Base-by-base conservation (phyloP, 1,139 yeast genomes). In the Wickerhamomyces sp. region DNA sequence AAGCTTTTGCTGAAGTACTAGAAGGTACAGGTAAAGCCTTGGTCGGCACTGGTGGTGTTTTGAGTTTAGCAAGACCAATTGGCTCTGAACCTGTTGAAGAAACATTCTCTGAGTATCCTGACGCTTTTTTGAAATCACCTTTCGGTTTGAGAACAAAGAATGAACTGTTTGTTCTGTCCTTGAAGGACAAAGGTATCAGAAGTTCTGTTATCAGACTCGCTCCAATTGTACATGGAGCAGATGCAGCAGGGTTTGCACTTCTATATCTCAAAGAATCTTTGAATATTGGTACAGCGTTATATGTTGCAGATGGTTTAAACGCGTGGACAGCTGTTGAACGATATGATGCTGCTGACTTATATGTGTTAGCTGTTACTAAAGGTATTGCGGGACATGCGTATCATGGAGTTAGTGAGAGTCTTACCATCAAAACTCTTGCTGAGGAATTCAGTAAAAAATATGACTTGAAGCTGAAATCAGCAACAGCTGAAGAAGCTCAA, bases 271-370 rank as follows among this genome's bases (percentile, higher is more conserved):
- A 35, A 3, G 19, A 29, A 4, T 56, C 57, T 9, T 42, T 48
- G 20, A 22, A 32, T 13, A 29, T 39, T 4, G 58, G 58, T 2
- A 42, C 35, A 16, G 47, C 58, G 8, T 42, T 40, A 9, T 59
- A 55, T 36, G 24, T 56, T 14, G 64, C 49, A 4, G 58, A 54
- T 7, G 68, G 67, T 10, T 26, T 39, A 9, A 54, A 52, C 38
- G 45, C 37, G 2, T 65, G 67, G 67, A 43, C 63, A 7, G 59
- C 65, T 3, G 61, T 59, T 14, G 54, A 61, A 34, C 47, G 46
- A 15, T 18, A 34, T 3, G 70, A 65, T 52, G 63, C 59, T 21
- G 68, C 64, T 2, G 38, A 27, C 5, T 31, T 62, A 18, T 62
- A 42, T 33, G 38, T 45, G 15, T 39, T 52, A 21, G 64, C 55